Percentiles rank a stretch among this genome's conserved stretches.
Evolutionary conservation across 768 basidiomycete species (phyloP).

Genomic region (Suillus clintonianus): DNA sequence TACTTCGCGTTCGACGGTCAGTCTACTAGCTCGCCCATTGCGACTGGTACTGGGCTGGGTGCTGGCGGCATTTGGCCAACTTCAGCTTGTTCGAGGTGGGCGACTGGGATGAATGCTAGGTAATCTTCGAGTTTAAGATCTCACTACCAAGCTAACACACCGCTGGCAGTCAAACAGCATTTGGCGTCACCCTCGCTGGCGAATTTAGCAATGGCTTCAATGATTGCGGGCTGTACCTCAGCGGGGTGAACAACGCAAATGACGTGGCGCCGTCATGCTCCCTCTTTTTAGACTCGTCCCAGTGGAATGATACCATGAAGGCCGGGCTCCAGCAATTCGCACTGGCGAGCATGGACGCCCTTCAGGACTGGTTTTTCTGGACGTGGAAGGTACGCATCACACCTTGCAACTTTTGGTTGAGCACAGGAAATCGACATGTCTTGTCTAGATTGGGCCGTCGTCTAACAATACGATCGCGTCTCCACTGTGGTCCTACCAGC

Average conservation of each 20-base stretch:
- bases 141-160: constrained; percentile 1
- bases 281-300: constrained; percentile 49
- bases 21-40: constrained; percentile 36
- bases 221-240: constrained; percentile 59
- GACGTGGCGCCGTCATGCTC: constrained; percentile 36
- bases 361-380: constrained; percentile 76
- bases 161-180: constrained; percentile 43
- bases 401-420: not conserved
- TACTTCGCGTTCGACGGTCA: constrained; percentile 62
- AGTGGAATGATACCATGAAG: constrained; percentile 55
- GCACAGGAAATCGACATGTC: not conserved
- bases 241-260: constrained; percentile 29
- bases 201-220: constrained; percentile 76
- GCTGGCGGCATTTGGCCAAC: constrained; percentile 49
- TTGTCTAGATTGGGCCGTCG: constrained; percentile 56
- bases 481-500: constrained; percentile 73
- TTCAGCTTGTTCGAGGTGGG: constrained; percentile 62
- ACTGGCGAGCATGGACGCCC: constrained; percentile 64
- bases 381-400: constrained; percentile 61
- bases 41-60: constrained; percentile 27
- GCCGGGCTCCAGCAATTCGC: constrained; percentile 53
- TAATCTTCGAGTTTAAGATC: constrained; percentile 18
- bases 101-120: constrained; percentile 46
- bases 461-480: constrained; percentile 48
- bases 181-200: constrained; percentile 74